These are phyloP conservation scores for Emiliania huxleyi DNA, from an alignment of 78 protist genomes.

Conservation along the genomic window DNA sequence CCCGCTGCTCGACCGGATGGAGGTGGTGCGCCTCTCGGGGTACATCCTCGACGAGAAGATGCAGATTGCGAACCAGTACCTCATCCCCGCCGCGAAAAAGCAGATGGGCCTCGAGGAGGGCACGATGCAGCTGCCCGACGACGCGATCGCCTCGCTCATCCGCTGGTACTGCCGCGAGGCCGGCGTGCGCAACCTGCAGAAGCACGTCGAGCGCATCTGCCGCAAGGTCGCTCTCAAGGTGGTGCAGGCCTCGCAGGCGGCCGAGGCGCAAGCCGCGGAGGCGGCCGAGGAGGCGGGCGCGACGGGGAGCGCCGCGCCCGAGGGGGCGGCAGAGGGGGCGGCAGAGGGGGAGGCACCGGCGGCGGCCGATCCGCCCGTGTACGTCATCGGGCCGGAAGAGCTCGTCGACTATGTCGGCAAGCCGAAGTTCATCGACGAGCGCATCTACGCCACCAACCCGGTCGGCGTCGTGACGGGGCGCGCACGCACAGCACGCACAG, in stretches of 20 bases:
- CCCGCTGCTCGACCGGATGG: slow-evolving; percentile 93
- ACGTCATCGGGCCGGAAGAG: slow-evolving; percentile 32
- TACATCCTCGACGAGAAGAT: slow-evolving; percentile 45
- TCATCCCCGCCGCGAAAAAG: slow-evolving; percentile 59
- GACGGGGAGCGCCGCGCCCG: not conserved
- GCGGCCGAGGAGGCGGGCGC: not conserved
- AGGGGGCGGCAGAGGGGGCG: not conserved
- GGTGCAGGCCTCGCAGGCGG: not conserved
- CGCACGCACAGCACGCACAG: too few relatives aligned
- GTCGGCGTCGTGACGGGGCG: slow-evolving; percentile 67
- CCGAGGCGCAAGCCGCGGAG: not conserved
- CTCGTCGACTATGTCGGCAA: slow-evolving; percentile 76
- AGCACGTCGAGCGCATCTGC: slow-evolving; percentile 78
- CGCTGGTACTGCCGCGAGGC: slow-evolving; percentile 85
- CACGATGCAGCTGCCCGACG: not conserved
- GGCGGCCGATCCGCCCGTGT: not conserved
- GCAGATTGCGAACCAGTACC: slow-evolving; percentile 79
- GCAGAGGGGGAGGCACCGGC: not conserved
- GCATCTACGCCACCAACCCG: slow-evolving; percentile 63
- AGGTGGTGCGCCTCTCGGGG: slow-evolving; percentile 66
- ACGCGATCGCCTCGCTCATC: not conserved
- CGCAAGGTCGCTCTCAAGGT: slow-evolving; percentile 85
- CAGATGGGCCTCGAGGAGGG: slow-evolving; percentile 1
- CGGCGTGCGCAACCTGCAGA: slow-evolving; percentile 86
- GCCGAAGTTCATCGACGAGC: slow-evolving; percentile 54